These are phyloP conservation scores for Persicaria tinctoria DNA, from an alignment of 148 eudicot genomes.

Conservation along the genomic window DNA sequence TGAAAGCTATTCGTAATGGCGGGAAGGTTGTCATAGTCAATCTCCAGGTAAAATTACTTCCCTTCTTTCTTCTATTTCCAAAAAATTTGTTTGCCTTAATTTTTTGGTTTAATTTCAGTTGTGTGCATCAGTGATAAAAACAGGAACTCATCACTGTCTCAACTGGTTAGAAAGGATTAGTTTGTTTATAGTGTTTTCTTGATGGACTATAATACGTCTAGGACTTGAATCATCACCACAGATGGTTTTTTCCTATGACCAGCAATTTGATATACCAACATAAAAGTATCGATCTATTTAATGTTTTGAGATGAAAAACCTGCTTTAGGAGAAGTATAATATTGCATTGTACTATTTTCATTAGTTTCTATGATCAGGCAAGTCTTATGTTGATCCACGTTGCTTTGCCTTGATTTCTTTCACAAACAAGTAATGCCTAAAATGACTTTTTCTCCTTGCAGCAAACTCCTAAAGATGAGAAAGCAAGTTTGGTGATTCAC, in stretches of 20 bases:
- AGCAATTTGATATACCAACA: not conserved
- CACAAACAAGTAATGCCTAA: not conserved
- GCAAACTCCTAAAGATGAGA: slow-evolving; percentile 50
- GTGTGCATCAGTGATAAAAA: not conserved
- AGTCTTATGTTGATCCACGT: not conserved
- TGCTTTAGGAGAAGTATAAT: not conserved
- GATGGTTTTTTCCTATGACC: not conserved
- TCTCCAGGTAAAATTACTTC: slow-evolving; percentile 65
- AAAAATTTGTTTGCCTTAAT: not conserved
- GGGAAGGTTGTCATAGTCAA: slow-evolving; percentile 90
- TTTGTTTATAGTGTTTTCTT: not conserved
- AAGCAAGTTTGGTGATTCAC: slow-evolving; percentile 43
- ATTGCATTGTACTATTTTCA: not conserved
- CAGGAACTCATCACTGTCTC: not conserved
- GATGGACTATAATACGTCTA: not conserved
- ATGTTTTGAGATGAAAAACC: not conserved
- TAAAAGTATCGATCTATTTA: not conserved
- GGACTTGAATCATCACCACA: not conserved
- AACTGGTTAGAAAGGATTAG: not conserved
- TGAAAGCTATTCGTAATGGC: slow-evolving; percentile 73
- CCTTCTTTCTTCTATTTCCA: not conserved
- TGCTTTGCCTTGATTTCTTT: not conserved
- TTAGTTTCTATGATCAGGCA: not conserved
- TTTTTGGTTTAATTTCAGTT: not conserved
- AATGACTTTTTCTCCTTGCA: slow-evolving; percentile 13